Base-by-base conservation (phyloP, 2,329 filamentous ascomycete species). In the Penicillium oxalicum region DNA sequence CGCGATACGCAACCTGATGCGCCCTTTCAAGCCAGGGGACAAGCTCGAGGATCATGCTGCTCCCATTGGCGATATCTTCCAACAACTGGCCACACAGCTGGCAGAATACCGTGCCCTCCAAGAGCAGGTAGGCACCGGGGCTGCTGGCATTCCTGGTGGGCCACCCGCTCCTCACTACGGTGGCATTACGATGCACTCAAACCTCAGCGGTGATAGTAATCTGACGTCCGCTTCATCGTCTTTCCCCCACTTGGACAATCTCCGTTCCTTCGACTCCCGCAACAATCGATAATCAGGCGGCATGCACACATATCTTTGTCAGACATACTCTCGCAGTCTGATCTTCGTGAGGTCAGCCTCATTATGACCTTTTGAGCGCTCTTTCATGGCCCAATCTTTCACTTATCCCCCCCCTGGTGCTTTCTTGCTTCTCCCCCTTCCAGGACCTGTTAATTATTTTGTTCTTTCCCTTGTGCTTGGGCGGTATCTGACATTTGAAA, bases 1-100 rank as follows among this genome's bases (percentile, higher is more conserved):
- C 44, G 76, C 82, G 9, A 75, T 95, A 60, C 85, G 91, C 42
- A 86, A 95, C 68, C 80, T 94, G 68, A 81, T 88, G 57, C 78
- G 79, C 32, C 88, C 89, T 9, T 81, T 85, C 59, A 80, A 76
- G 36, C 68, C 69, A 1, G 77, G 88, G 42, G 72, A 76, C 39
- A 75, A 78, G 54, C 78, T 95, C 26, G 78, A 86, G 45, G 80
- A 88, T 56, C 80, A 95, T 51, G 83, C 88, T 9, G 85, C 81
- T 18, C 87, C 90, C 2, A 95, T 96, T 78, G 69, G 76, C 9
- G 80, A 84, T 12, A 78, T 96, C 18, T 55, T 72, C 51, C 63
- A 65, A 49, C 62, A 72, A 50, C 46, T 72, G 6, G 64, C 67
- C 36, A 68, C 62, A n/a, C 70, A 71, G 49, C 61, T 72, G 18